phyloP scores from a whole-genome alignment of 2,329 filamentous ascomycete genomes.

The Nemania sp. region DNA sequence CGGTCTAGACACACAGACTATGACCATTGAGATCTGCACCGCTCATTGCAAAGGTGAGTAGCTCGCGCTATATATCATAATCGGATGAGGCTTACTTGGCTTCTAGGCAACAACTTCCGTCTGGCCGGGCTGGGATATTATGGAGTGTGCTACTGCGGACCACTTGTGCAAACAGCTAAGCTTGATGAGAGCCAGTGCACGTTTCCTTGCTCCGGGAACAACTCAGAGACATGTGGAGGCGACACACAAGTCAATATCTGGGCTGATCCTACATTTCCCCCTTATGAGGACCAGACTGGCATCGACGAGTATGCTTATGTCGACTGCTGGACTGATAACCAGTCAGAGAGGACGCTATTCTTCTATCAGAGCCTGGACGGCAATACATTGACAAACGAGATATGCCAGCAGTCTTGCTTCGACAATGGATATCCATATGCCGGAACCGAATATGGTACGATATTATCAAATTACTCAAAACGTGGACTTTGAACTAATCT shows the following conservation, averaged over 20 bases:
- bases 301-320: constrained; percentile 58
- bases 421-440: constrained; percentile 51
- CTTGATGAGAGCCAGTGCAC: constrained; percentile 58
- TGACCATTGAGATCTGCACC: constrained; percentile 53
- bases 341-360: constrained; percentile 47
- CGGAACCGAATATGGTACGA: constrained; percentile 49
- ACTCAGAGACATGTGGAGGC: constrained; percentile 43
- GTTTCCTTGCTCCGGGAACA: constrained; percentile 56
- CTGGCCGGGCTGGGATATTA: constrained; percentile 57
- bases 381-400: constrained; percentile 46
- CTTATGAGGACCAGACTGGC: constrained; percentile 44
- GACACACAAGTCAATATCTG: constrained; percentile 26
- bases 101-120: constrained; percentile 50
- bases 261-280: constrained; percentile 51
- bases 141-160: constrained; percentile 56
- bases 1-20: constrained; percentile 42
- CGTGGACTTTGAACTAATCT: constrained; percentile 3
- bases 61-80: not conserved
- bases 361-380: constrained; percentile 46
- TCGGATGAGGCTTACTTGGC: not conserved
- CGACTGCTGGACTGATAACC: constrained; percentile 62
- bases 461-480: not conserved
- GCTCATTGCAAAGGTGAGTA: constrained; percentile 52
- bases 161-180: constrained; percentile 55
- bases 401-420: constrained; percentile 49